Conservation (phyloP, 2,329 filamentous ascomycete genomes). For the Immersiporthe knoxdaviesiana region DNA sequence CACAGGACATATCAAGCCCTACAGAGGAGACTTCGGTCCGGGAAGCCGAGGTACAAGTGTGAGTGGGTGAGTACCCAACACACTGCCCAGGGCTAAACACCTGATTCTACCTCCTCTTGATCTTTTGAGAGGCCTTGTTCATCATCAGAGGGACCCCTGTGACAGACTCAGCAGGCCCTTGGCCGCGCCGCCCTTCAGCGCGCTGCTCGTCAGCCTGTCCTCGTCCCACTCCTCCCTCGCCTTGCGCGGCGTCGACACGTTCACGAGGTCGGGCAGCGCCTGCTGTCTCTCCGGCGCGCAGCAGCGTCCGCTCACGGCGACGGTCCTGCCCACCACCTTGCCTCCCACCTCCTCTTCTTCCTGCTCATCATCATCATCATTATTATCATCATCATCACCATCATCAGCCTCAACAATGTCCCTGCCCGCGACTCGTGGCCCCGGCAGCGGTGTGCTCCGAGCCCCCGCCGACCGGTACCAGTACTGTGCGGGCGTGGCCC, state of each 20-base stretch:
- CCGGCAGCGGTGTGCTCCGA: slow-evolving; percentile 12
- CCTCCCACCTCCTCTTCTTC: slow-evolving; percentile 12
- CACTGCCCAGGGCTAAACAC: too few species aligned
- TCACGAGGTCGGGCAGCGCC: slow-evolving; percentile 28
- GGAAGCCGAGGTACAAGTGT: not conserved
- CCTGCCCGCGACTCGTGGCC: slow-evolving; percentile 2
- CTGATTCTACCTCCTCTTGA: too few species aligned
- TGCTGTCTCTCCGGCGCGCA: slow-evolving; percentile 34
- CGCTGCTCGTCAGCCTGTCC: slow-evolving; percentile 48
- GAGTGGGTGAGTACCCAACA: not conserved
- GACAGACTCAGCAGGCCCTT: slow-evolving; percentile 55
- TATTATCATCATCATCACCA: not conserved
- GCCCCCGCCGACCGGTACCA: slow-evolving; percentile 24
- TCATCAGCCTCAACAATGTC: slow-evolving; percentile 27
- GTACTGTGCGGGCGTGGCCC: slow-evolving; percentile 27
- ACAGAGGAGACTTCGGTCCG: not conserved
- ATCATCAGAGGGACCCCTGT: slow-evolving; percentile 18
- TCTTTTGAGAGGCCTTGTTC: not conserved
- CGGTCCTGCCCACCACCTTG: not conserved
- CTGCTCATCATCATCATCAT: not conserved
- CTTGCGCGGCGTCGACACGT: slow-evolving; percentile 24
- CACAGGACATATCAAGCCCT: not conserved
- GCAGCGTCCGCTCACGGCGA: slow-evolving; percentile 12
- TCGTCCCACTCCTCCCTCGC: slow-evolving; percentile 37
- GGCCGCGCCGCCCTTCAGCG: slow-evolving; percentile 53